phyloP scores from a whole-genome alignment of 2,329 filamentous ascomycete species.

The Pyricularia pennisetigena region DNA sequence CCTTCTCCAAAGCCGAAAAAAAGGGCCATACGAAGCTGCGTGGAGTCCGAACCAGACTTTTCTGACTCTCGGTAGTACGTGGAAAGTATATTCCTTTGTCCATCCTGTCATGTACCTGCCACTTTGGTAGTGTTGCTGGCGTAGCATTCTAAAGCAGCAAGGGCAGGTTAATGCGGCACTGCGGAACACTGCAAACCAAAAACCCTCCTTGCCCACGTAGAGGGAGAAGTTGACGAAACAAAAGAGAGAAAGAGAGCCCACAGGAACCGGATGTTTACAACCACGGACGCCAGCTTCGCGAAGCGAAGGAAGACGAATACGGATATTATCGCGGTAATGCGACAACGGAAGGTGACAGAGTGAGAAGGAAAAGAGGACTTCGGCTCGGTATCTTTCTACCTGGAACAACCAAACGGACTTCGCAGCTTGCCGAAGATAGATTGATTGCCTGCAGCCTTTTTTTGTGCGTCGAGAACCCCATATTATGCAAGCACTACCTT shows the following conservation, averaged over 20 bases:
- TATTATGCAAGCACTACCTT: neutral
- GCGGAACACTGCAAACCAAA: neutral
- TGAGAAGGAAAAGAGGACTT: too few species aligned
- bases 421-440: neutral
- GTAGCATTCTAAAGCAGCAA: neutral
- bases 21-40: neutral
- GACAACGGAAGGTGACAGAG: neutral
- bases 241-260: neutral
- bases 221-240: neutral
- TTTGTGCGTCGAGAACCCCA: neutral
- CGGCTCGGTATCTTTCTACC: too few species aligned
- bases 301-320: neutral
- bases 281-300: neutral
- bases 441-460: neutral
- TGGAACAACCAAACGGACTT: neutral
- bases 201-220: neutral
- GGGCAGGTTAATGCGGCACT: neutral
- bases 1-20: neutral
- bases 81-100: neutral
- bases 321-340: neutral
- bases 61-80: neutral
- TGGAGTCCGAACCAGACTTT: neutral
- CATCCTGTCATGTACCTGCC: neutral
- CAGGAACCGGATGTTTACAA: neutral
- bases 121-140: neutral